Evolutionary conservation across 441 rosid genomes (phyloP).

Genomic region (Populus trichocarpa): DNA sequence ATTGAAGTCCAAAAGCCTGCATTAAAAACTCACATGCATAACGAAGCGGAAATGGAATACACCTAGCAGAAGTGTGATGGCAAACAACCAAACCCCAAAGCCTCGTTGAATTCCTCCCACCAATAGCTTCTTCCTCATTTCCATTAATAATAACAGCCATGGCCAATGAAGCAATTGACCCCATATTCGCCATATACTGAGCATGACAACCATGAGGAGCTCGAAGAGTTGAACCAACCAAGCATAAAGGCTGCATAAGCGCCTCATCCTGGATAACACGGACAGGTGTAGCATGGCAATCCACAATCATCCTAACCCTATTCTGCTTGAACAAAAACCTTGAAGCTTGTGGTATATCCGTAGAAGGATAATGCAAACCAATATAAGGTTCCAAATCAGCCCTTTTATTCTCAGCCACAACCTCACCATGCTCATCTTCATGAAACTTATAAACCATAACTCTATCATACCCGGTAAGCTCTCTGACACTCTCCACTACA

Average conservation of each 20-base stretch:
- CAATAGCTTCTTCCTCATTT: conserved; percentile 63
- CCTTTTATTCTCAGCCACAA: conserved; percentile 78
- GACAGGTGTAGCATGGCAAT: conserved; percentile 67
- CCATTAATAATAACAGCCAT: conserved; percentile 91
- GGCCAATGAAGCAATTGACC: conserved; percentile 78
- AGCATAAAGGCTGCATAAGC: conserved; percentile 80
- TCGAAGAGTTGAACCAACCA: conserved; percentile 94
- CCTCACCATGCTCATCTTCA: conserved; percentile 97
- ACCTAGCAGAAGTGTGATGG: conserved; percentile 88
- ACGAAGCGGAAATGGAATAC: conserved; percentile 85
- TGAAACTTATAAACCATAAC: conserved; percentile 97
- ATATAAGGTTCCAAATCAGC: conserved; percentile 83
- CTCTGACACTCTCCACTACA: conserved; percentile 76
- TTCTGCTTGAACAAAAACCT: conserved; percentile 93
- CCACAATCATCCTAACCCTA: conserved; percentile 90
- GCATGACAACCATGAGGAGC: conserved; percentile 96
- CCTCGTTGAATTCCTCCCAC: conserved; percentile 65
- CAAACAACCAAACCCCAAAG: conserved; percentile 99
- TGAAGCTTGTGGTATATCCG: conserved; percentile 95
- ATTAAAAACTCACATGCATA: conserved; percentile 95
- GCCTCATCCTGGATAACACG: conserved; percentile 67
- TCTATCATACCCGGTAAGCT: conserved; percentile 83
- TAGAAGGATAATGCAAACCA: conserved; percentile 93
- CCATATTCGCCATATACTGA: conserved; percentile 98
- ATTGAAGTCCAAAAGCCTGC: conserved; percentile 96